Evolutionary conservation across 768 basidiomycete genomes (phyloP), one percentile per base, ranked within the genome.

Genomic region (Clitopilus hobsonii): DNA sequence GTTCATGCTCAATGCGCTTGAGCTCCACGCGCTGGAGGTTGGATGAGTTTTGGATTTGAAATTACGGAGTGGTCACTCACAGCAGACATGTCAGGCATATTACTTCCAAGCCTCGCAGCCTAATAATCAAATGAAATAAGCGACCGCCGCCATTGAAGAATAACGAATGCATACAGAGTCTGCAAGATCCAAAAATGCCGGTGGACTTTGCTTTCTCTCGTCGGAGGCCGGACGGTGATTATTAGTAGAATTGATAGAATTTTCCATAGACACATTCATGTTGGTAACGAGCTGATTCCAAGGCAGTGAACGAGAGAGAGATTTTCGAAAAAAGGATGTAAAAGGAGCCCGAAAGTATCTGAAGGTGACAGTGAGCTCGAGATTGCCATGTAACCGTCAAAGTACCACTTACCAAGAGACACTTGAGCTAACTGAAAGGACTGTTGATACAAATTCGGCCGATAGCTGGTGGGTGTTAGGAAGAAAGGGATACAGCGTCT

Each of bases 171-270:
- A 65, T 69, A 94, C 92, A 62, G 92, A 93, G 74, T 94, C 92
- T 56, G 92, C 92, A 64, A 94, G 85, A 78, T 94, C 92, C 73
- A 94, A 79, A 74, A 94, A 94, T 55, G 92, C 92, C 60, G 92
- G 90, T 18, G 92, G 91, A 71, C 88, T 93, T 65, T 89, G 88
- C 77, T 89, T 91, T 69, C 85, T 78, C 61, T 83, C 86, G 66
- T 86, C 86, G 52, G 81, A 75, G 69, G 82, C 65, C 65, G 81
- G 71, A 68, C 74, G 80, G 84, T 82, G 81, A 86, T 88, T 84
- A 81, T 82, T 80, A 78, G 84, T 78, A 69, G 79, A 45, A 45
- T 45, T 74, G 74, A 72, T 86, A 84, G 82, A 81, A 71, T 84
- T 83, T 76, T 89, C 84, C 75, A 79, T 70, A 73, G 75, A 73